Base-by-base conservation (phyloP, 108 stramenopile genomes). In the Conticribra guillardii region DNA sequence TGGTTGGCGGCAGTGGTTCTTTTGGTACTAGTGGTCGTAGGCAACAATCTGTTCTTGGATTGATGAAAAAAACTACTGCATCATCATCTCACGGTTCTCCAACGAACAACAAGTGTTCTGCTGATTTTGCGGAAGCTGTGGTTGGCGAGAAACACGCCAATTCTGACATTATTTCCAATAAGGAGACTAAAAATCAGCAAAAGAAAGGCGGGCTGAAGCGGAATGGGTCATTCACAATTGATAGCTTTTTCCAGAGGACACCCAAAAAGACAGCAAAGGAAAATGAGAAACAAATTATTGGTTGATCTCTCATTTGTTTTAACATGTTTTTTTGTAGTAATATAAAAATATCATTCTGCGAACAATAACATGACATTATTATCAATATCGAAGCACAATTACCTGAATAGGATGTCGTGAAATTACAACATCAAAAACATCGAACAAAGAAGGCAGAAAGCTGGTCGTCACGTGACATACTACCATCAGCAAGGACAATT, bases 21-120 rank as follows among this genome's bases (percentile, higher is more conserved):
- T 22, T n/a, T 23, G 55, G 54, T 31, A 66, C 11, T 16, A 66
- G 4, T 27, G 54, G 3, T 23, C 16, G 54, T 27, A 14, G 17
- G 9, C 64, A 66, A 57, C 45, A 17, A 4, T 66, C 64, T 21
- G 55, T 66, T 0, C 28, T 66, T 8, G 64, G 57, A 26, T 57
- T 66, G 64, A 66, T 66, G 64, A 66, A 66, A 34, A 66, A 9
- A 5, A 41, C 8, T 11, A 11, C 37, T 41, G 37, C 11, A 41
- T 41, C 37, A 41, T 41, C 37, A 41, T n/a, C n/a, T n/a, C n/a
- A n/a, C n/a, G n/a, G n/a, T n/a, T n/a, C n/a, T n/a, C n/a, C 37
- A 41, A 41, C 37, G 11, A 41, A 41, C 5, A 41, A 9, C 11
- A 5, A 41, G 37, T 41, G 37, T 41, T 5, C 37, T 11, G 11